Evolutionary conservation across 2,329 filamentous ascomycete genomes (phyloP).

Genomic region (Fusarium chuoi): DNA sequence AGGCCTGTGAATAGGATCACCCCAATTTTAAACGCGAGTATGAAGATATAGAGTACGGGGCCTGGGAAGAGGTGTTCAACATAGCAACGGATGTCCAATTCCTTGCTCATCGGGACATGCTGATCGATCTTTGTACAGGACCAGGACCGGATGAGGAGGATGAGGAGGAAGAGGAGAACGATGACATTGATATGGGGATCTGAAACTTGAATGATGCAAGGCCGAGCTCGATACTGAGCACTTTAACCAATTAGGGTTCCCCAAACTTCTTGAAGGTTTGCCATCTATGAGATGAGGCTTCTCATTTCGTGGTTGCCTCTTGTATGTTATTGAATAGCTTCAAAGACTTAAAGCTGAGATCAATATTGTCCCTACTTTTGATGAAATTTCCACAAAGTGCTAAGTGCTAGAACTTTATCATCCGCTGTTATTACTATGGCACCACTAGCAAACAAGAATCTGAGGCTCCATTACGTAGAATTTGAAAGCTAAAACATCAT

Average conservation of each 20-base stretch:
- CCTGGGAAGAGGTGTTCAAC: fast-evolving
- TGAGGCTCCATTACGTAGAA: fast-evolving
- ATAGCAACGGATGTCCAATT: fast-evolving
- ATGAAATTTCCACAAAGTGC: not conserved
- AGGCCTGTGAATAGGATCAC: not conserved
- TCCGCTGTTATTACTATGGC: fast-evolving
- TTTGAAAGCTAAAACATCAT: not conserved
- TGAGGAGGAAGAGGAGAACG: not conserved
- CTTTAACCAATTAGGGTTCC: not conserved
- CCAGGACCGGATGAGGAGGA: not conserved
- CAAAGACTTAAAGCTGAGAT: fast-evolving
- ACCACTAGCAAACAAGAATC: not conserved
- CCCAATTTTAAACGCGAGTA: not conserved
- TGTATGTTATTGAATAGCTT: not conserved
- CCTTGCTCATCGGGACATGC: not conserved
- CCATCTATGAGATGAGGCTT: not conserved
- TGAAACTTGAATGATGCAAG: not conserved
- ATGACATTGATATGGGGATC: not conserved
- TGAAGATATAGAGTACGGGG: not conserved
- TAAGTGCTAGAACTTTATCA: not conserved
- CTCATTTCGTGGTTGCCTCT: fast-evolving
- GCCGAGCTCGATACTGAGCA: not conserved
- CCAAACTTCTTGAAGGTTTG: not conserved
- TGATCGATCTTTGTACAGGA: not conserved
- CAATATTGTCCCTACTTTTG: fast-evolving